A percentile compares a stretch with the other conserved stretches of the same genome.
Evolutionary conservation across 1,139 yeast species (phyloP).

Genomic region (Debaryomyces coudertii): DNA sequence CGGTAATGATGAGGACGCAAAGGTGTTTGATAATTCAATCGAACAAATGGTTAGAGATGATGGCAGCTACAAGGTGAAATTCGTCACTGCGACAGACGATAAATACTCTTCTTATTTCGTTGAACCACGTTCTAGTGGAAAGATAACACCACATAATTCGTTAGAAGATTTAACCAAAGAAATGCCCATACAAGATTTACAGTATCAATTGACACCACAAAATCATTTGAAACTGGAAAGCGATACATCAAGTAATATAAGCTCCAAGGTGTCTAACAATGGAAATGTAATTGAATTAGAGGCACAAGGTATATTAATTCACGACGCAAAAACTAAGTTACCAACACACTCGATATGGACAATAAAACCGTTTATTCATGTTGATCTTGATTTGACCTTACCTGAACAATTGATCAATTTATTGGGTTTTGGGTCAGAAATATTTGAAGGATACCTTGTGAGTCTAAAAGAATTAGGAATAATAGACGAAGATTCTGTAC

Average conservation of each 20-base stretch:
- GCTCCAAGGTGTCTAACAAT: constrained; percentile 45
- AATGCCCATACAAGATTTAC: background rate
- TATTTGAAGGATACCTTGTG: constrained; percentile 74
- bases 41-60: constrained; percentile 74
- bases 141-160: constrained; percentile 33
- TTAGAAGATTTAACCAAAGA: constrained; percentile 14
- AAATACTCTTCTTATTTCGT: constrained; percentile 9
- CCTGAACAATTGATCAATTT: constrained; percentile 69
- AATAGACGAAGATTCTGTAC: constrained; percentile 64
- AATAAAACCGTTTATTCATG: constrained; percentile 71
- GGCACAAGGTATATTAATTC: constrained; percentile 95
- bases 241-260: constrained; percentile 6
- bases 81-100: constrained; percentile 59
- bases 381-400: constrained; percentile 63
- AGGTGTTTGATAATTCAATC: constrained; percentile 71
- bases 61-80: constrained; percentile 75
- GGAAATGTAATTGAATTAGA: constrained; percentile 74
- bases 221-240: constrained; percentile 7
- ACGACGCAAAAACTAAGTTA: constrained; percentile 56
- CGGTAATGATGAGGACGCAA: constrained; percentile 65
- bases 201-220: background rate
- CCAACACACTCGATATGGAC: constrained; percentile 95
- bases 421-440: constrained; percentile 87
- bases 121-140: constrained; percentile 21
- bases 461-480: constrained; percentile 63